phyloP scores from a whole-genome alignment of 2,329 filamentous ascomycete genomes.

The Emmonsiellopsis sp. region DNA sequence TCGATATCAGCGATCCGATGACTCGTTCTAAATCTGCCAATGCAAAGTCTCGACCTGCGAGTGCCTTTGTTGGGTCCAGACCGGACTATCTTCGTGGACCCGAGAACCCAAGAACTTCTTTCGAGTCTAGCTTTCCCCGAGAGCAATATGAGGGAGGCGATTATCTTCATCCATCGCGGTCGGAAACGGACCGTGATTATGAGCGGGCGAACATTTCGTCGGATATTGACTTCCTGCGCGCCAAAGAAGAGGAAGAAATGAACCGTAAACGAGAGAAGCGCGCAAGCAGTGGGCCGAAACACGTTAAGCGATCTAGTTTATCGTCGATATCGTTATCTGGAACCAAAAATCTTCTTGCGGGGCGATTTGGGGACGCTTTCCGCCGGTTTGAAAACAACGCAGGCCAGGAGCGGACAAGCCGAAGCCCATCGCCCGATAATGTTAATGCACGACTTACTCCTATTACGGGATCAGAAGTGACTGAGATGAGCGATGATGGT shows the following conservation, averaged over 20 bases:
- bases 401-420: constrained; percentile 13
- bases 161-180: constrained; percentile 24
- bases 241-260: constrained; percentile 57
- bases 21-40: constrained; percentile 55
- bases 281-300: constrained; percentile 48
- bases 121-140: constrained; percentile 21
- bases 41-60: constrained; percentile 62
- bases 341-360: constrained; percentile 73
- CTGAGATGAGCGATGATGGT: constrained; percentile 58
- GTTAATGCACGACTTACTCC: constrained; percentile 49
- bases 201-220: constrained; percentile 55
- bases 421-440: constrained; percentile 39
- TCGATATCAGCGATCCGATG: constrained; percentile 50
- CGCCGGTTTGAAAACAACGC: constrained; percentile 66
- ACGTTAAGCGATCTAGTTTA: constrained; percentile 64
- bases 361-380: constrained; percentile 89
- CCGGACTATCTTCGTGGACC: constrained; percentile 73
- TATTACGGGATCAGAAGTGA: constrained; percentile 66
- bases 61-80: constrained; percentile 73
- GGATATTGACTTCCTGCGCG: constrained; percentile 73
- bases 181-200: constrained; percentile 24
- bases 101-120: constrained; percentile 46
- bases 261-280: constrained; percentile 48
- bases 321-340: constrained; percentile 58
- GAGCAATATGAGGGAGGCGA: constrained; percentile 27